Evolutionary conservation across 768 basidiomycete species (phyloP), one percentile per base, ranked within the genome.

Genomic region (Podaxis sp.): DNA sequence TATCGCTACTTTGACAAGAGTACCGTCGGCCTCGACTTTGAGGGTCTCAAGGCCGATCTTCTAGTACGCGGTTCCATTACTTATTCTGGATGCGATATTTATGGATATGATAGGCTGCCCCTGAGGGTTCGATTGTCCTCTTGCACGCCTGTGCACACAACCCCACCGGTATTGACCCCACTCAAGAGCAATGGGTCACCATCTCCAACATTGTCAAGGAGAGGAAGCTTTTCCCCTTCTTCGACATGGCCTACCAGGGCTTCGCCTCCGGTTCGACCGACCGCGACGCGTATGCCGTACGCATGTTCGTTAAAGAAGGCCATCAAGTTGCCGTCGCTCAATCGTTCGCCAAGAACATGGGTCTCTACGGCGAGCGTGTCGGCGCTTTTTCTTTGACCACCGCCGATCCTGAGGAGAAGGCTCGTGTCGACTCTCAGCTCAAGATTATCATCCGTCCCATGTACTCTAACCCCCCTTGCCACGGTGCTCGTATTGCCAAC

Each of bases 191-290:
- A 78, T 99, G 97, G 97, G 83, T 82, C 64, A 85, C 92, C 73
- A 87, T 99, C 65, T 94, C 92, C 47, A 84, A 94, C 69, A 80
- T 98, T 63, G 77, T 96, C 68, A 88, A 92, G 71, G 90, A 94
- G 79, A 93, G 86, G 80, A 85, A 87, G 66, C 85, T 96, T 68
- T 96, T 98, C 87, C 92, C 96, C 57, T 94, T 98, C 87, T 98
- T 98, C 75, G 97, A 99, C 77, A 98, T 98, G 95, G 96, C 97
- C 15, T 99, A 99, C 81, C 94, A 97, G 77, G 97, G 97, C 56
- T 99, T 99, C 74, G 96, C 97, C 38, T 97, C 96, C 24, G 97
- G 97, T 55, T 88, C 88, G 56, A 94, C 93, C 66, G 74, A 88
- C 66, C 88, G 87, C 60, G 97, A 99, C 71, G 97, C 96, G 11